Evolutionary conservation across 148 eudicot species (phyloP).

Genomic region (Heliosperma pusillum): DNA sequence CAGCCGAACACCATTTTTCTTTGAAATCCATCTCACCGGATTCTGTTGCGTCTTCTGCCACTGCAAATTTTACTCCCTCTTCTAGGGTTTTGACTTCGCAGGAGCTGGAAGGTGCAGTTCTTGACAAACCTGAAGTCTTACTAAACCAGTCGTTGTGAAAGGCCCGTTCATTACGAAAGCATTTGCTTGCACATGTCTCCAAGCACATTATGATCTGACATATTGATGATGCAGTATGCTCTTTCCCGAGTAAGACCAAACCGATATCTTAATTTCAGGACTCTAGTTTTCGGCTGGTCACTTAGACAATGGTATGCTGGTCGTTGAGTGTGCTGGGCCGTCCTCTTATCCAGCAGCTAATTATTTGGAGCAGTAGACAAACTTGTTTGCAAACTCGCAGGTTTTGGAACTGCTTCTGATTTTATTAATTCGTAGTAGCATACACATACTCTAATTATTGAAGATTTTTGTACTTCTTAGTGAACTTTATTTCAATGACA

Average conservation of each 20-base stretch:
- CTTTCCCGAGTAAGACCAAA: background rate
- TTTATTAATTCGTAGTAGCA: background rate
- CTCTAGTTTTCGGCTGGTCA: background rate
- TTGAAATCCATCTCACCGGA: constrained; percentile 39
- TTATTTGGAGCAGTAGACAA: background rate
- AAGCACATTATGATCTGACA: background rate
- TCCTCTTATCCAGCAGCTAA: background rate
- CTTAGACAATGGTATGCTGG: background rate
- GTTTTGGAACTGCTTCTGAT: constrained; percentile 4
- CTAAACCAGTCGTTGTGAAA: constrained; percentile 23
- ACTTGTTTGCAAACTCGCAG: background rate
- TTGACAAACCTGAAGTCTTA: constrained; percentile 7
- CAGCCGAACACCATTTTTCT: constrained; percentile 47
- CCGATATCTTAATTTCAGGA: background rate
- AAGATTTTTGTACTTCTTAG: background rate
- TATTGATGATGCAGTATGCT: constrained; percentile 2
- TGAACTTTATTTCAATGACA: background rate
- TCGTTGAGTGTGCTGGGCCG: background rate
- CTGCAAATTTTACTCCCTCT: constrained; percentile 42
- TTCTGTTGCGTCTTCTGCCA: constrained; percentile 22
- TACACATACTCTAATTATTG: background rate
- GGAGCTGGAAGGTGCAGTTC: constrained; percentile 42
- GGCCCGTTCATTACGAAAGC: background rate
- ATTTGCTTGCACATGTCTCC: constrained; percentile 7
- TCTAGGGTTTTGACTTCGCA: constrained; percentile 43